These are phyloP conservation scores for Microstroma glucosiphilum DNA, from an alignment of 1,284 basidiomycete species.

Conservation along the genomic window DNA sequence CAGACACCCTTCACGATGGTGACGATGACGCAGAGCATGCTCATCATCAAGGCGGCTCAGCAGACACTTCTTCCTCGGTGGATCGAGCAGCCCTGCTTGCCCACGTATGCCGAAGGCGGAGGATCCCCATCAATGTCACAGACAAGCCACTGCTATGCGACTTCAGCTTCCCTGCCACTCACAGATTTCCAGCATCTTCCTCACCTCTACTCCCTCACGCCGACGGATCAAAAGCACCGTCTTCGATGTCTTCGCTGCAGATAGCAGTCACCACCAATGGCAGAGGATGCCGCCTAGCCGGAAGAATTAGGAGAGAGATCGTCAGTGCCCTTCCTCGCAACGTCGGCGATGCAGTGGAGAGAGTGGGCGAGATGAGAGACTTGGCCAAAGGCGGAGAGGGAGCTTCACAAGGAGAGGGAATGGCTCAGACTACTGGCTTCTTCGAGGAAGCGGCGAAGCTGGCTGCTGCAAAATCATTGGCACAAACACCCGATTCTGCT, in stretches of 20 bases:
- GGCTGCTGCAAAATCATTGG: neutral
- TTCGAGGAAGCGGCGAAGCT: too few relatives aligned
- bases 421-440: neutral
- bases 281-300: conserved; percentile 77
- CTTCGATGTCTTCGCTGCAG: conserved; percentile 61
- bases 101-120: conserved; percentile 40
- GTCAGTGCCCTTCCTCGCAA: conserved; percentile 68
- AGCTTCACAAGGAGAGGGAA: neutral
- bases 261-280: conserved; percentile 87
- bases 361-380: conserved; percentile 65
- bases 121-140: conserved; percentile 76
- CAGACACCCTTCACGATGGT: conserved; percentile 40
- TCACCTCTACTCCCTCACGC: neutral
- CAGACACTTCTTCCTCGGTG: conserved; percentile 15
- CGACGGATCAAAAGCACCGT: neutral
- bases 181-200: conserved; percentile 62
- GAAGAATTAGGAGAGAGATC: conserved; percentile 74
- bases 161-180: conserved; percentile 78
- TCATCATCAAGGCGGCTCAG: conserved; percentile 5
- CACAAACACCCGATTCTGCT: neutral
- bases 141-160: conserved; percentile 82
- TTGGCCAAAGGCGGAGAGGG: conserved; percentile 57
- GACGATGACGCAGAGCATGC: conserved; percentile 13
- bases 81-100: conserved; percentile 28
- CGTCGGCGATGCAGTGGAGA: conserved; percentile 70